Evolutionary conservation across 164 flowering plant genomes (phyloP), one percentile per base, ranked within the genome.

Genomic region (Magnolia sinica): DNA sequence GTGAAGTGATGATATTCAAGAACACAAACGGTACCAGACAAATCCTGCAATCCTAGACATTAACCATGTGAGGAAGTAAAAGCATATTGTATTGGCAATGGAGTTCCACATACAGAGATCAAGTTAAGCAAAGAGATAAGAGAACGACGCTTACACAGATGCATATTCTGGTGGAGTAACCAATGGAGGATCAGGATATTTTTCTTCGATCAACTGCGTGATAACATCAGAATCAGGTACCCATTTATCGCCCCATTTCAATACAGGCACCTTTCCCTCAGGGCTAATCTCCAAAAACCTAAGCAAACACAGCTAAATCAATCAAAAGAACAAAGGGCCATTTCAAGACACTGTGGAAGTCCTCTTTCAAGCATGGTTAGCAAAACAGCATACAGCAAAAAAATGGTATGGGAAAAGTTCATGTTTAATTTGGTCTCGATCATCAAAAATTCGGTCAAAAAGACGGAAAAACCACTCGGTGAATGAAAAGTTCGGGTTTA

Each of bases 181-280:
- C 29, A 95, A 89, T 71, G 95, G 71, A 50, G 93, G 94, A 9
- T 87, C 86, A 7, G 98, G 95, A 79, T 76, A 87, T 74, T 92
- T 92, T 78, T 93, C 94, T 86, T 93, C 98, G n/a, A 95, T 71
- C 67, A 87, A 73, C 27, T 86, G 88, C 49, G 90, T 88, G 68
- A 95, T 89, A 10, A 91, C 91, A 83, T 95, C 98, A 50, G 98
- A 93, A 58, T 93, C 98, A 9, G 95, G 22, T 31, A 87, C 82
- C 97, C 97, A 95, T 82, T 90, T 85, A 24, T 84, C 94, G 23
- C 87, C 96, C 59, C 84, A 68, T 81, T 92, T 95, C 68, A 88
- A 51, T 76, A 92, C 86, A 0, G 98, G 98, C 63, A 93, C 97
- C 71, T 91, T 93, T 73, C 98, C 98, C 81, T 89, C 92, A 55